Percentiles rank a stretch among this genome's conserved stretches.
Conservation (phyloP, 2,329 filamentous ascomycete species). For the Hymenoscyphus albidus region DNA sequence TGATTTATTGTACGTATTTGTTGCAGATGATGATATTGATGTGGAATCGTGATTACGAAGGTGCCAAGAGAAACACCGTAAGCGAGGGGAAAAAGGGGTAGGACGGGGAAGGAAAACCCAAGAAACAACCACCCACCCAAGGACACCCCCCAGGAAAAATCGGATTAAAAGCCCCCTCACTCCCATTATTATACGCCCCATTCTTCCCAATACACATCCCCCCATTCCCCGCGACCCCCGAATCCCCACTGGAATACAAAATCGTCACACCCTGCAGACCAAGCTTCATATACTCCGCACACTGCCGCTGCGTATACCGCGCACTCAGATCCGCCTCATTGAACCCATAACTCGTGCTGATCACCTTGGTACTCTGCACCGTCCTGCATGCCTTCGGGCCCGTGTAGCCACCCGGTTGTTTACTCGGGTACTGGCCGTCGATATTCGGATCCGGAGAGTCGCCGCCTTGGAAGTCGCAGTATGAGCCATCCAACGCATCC, state of each 20-base stretch:
- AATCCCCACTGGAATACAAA: constrained; percentile 49
- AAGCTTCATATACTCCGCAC: constrained; percentile 55
- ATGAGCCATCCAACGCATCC: constrained; percentile 44
- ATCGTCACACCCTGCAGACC: constrained; percentile 50
- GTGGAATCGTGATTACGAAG: too few species aligned
- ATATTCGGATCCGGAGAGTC: constrained; percentile 36
- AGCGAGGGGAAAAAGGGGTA: background rate
- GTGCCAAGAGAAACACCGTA: too few species aligned
- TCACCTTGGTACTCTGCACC: constrained; percentile 47
- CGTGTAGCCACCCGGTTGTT: constrained; percentile 35
- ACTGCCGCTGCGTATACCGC: constrained; percentile 49
- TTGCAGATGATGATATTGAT: too few species aligned
- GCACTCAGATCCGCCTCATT: constrained; percentile 49
- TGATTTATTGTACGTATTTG: background rate
- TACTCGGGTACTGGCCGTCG: constrained; percentile 38
- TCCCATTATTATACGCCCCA: constrained; percentile 33
- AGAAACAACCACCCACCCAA: constrained; percentile 23
- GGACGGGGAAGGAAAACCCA: too few species aligned
- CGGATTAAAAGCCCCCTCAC: constrained; percentile 44
- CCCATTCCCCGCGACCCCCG: constrained; percentile 42
- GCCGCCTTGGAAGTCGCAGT: constrained; percentile 43
- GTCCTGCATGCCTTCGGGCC: constrained; percentile 44
- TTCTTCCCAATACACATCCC: constrained; percentile 38
- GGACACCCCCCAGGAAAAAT: constrained; percentile 45
- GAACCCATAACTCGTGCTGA: constrained; percentile 51